Percentiles rank a stretch among this genome's conserved stretches.
Conservation (phyloP, 75 land plant genomes). For the Chamaecyparis obtusa region DNA sequence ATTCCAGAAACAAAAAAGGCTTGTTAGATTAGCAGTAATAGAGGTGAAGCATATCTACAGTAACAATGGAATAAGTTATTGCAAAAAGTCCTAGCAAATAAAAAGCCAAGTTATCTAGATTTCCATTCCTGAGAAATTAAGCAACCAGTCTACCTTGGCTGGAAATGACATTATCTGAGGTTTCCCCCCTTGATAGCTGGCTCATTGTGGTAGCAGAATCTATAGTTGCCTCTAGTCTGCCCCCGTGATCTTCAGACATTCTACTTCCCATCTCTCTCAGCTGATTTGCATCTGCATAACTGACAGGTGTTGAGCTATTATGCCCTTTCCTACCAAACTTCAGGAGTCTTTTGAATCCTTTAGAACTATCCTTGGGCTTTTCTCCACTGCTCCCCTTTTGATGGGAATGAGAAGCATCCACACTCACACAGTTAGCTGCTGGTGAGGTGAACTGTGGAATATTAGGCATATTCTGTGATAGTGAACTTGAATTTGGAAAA, state of each 20-base stretch:
- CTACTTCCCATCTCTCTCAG: not conserved
- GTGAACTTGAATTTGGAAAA: not conserved
- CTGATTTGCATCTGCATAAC: constrained; percentile 26
- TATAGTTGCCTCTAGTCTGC: constrained; percentile 16
- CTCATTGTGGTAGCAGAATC: constrained; percentile 17
- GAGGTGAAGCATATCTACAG: not conserved
- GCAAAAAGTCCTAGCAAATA: not conserved
- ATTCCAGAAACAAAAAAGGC: not conserved
- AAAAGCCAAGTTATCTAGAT: not conserved
- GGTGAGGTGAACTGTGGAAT: constrained; percentile 10
- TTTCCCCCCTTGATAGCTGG: constrained; percentile 1
- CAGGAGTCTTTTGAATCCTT: constrained; percentile 66
- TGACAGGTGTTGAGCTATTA: constrained; percentile 22
- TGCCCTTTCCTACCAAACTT: constrained; percentile 74
- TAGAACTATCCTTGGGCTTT: constrained; percentile 68
- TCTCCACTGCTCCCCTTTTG: constrained; percentile 23
- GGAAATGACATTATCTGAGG: constrained; percentile 3
- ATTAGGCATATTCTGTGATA: constrained; percentile 7
- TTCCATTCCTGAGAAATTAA: not conserved
- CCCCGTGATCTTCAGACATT: constrained; percentile 12
- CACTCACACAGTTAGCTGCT: constrained; percentile 19
- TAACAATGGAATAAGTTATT: not conserved
- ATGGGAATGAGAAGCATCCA: constrained; percentile 12
- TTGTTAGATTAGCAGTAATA: not conserved
- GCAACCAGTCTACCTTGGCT: not conserved